These are phyloP conservation scores for Dothistroma septosporum DNA, from an alignment of 2,329 filamentous ascomycete species.

Conservation along the genomic window DNA sequence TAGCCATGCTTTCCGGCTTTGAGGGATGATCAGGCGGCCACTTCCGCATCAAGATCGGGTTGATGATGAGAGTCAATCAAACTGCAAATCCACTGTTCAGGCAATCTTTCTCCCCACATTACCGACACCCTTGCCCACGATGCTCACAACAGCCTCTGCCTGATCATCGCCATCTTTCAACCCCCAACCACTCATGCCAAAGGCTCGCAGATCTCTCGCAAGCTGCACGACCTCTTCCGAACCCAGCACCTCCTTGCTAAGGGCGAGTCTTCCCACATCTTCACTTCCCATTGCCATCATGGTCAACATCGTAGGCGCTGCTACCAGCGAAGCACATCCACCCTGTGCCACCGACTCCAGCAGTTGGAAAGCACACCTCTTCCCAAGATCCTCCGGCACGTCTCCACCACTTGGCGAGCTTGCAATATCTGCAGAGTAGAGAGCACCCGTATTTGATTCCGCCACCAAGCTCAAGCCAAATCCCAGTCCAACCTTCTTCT, in stretches of 20 bases:
- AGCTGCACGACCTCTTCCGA: constrained; percentile 75
- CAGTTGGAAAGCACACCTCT: constrained; percentile 81
- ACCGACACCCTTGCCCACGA: constrained; percentile 88
- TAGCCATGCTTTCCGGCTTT: too few species aligned
- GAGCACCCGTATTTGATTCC: constrained; percentile 78
- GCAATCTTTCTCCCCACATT: constrained; percentile 91
- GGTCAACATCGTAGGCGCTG: constrained; percentile 70
- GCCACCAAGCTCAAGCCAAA: constrained; percentile 90
- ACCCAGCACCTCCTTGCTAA: constrained; percentile 77
- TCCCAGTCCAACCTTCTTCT: constrained; percentile 69
- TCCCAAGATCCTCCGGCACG: constrained; percentile 86
- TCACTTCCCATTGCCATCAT: constrained; percentile 98
- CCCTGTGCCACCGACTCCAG: constrained; percentile 77
- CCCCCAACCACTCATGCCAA: constrained; percentile 88
- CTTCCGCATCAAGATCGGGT: too few species aligned
- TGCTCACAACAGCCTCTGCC: constrained; percentile 75
- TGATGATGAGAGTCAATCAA: background rate
- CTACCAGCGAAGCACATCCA: constrained; percentile 71
- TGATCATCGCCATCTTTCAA: constrained; percentile 64
- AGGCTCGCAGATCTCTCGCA: constrained; percentile 79
- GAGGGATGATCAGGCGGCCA: too few species aligned
- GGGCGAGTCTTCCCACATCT: constrained; percentile 80
- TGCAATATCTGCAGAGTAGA: constrained; percentile 82
- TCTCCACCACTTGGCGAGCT: constrained; percentile 72
- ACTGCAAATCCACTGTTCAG: constrained; percentile 19